Base-by-base conservation (phyloP, 352 stramenopile genomes). In the Phytopythium vexans region DNA sequence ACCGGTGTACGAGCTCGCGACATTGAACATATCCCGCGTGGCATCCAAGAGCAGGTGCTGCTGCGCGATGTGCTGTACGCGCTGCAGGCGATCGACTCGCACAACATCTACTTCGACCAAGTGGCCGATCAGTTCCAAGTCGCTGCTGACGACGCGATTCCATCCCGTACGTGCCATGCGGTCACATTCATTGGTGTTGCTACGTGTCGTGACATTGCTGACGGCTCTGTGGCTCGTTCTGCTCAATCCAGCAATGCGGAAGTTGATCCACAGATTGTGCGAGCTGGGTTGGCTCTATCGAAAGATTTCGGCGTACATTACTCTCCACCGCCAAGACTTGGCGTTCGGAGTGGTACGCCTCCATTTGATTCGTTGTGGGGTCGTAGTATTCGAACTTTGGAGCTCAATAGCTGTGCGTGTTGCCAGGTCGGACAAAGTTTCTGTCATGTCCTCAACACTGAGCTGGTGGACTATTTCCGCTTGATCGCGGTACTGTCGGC, bases 81-180 rank as follows among this genome's bases (percentile, higher is more conserved):
- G 5, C 77, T 97, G 43, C 91, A 97, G 70, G 92, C 88, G 31
- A 97, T 98, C 49, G 92, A 98, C 44, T 96, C 90, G 11, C 81
- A 83, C 21, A 92, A 95, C 47, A 68, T 95, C 27, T 94, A 86
- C 59, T 94, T 93, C 65, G 86, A 95, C 44, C 65, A 74, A 6
- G 69, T 72, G 37, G 69, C 69, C 8, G 86, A 94, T 42, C 77
- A 79, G 15, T 94, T 94, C 56, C 82, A 94, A 56, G 88, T 95
- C 54, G 88, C 79, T 8, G 62, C 73, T 47, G 77, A 82, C 49
- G 82, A 85, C 7, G 77, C 82, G 4, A 82, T 95, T 2, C 81
- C 84, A 37, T 88, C 81, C 4, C 84, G 86, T 95, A 76, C 47
- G 80, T 81, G 21, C 7, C 3, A n/a, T 32, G 21, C 21, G 21